Evolutionary conservation across 495 filamentous ascomycete species (phyloP), one percentile per base, ranked within the genome.

Genomic region (Elasticomyces elasticus): DNA sequence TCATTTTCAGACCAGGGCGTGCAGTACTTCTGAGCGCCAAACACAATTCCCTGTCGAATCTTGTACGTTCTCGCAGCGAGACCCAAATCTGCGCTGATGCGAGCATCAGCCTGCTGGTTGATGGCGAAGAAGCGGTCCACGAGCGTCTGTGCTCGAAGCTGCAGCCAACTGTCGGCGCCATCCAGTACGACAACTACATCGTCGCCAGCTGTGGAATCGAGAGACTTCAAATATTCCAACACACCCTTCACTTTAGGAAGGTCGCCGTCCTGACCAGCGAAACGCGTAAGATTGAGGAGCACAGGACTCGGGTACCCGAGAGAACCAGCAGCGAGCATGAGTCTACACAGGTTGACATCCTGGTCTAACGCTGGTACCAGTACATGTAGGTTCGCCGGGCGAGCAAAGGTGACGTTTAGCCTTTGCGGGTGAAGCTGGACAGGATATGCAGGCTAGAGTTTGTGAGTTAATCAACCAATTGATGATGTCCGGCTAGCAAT

Each of bases 131-230:
- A 85, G 25, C 79, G 71, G 44, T 73, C 62, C 1, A 85, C 72
- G 54, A 81, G 59, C 13, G 83, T 66, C 33, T 81, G 73, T 1
- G 79, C 71, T 0, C 79, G 79, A 19, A 85, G 64, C 62, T 85
- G 81, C 62, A 85, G 81, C 69, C 76, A 54, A 26, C 46, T 48
- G 31, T 54, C 52, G 31, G 68, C 62, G 17, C 74, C 76, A 62
- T 83, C 79, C 0, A 80, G 69, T 38, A 83, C 63, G 47, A 86
- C 60, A 0, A 83, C 74, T 38, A 85, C 59, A 66, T 86, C 82
- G n/a, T 76, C 24, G 79, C 67, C 35, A 72, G 41, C 30, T 15
- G 23, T 28, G 71, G 68, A 20, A 65, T 71, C 28, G 73, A 69
- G 15, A 13, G 11, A 17, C 9, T 65, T 68, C 20, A 86, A 64